Evolutionary conservation across 345 rosid genomes (phyloP).

Genomic region (Eucalyptus sp.): DNA sequence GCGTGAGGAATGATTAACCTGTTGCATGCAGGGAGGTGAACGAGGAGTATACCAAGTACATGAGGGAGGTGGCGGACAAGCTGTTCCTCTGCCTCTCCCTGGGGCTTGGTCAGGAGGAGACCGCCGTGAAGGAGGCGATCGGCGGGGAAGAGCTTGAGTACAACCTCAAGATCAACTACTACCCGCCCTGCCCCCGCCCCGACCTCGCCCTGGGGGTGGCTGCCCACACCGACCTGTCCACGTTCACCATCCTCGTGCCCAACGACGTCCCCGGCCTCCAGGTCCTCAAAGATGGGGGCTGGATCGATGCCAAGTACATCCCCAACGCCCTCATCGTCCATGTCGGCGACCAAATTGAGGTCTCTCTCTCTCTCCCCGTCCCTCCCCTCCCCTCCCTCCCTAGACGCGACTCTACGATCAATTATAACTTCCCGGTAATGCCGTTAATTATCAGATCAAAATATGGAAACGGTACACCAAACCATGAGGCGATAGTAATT

Average conservation of each 20-base stretch:
- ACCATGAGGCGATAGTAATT: not conserved
- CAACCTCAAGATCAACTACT: constrained; percentile 74
- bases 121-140: constrained; percentile 29
- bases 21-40: constrained; percentile 44
- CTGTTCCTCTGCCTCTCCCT: constrained; percentile 31
- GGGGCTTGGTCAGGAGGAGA: constrained; percentile 49
- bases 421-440: not conserved
- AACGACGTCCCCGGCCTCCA: constrained; percentile 86
- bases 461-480: not conserved
- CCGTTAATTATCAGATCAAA: not conserved
- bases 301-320: constrained; percentile 65
- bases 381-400: not conserved
- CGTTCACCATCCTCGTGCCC: constrained; percentile 69
- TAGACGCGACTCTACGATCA: not conserved
- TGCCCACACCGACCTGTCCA: constrained; percentile 73
- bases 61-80: constrained; percentile 37
- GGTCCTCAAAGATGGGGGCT: constrained; percentile 48
- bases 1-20: not conserved
- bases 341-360: constrained; percentile 86
- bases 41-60: constrained; percentile 49
- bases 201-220: constrained; percentile 73
- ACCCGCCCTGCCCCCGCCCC: constrained; percentile 88
- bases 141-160: constrained; percentile 62
- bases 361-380: not conserved
- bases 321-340: constrained; percentile 70